Base-by-base conservation (phyloP, 441 rosid genomes). In the Adansonia grandidieri region DNA sequence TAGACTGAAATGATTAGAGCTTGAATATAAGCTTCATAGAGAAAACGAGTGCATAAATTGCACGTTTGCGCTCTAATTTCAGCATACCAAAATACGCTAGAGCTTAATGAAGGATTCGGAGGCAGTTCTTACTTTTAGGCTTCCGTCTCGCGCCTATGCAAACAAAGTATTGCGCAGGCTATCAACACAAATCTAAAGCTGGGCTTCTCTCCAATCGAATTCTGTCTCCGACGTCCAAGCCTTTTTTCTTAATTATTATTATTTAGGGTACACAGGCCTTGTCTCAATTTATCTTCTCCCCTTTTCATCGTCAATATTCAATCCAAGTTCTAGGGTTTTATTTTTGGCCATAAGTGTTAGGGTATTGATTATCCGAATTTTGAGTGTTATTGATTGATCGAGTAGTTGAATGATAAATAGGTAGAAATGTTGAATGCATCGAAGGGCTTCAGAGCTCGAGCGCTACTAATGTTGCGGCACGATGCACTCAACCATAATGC, bases 381-480 rank as follows among this genome's bases (percentile, higher is more conserved):
- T 19, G 54, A 57, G 66, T 57, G 58, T 22, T 57, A 20, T 57
- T 24, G 54, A 73, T 40, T 58, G 40, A 42, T 73, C 66, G 76
- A 15, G 47, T 71, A 28, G 9, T 51, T 53, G 61, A 71, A 71
- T 71, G 11, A 57, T 20, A 45, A 72, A 13, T 22, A 32, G 32
- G 22, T 71, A 6, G 58, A 62, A 47, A 74, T 74, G 82, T 57
- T 56, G 73, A 61, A 76, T 64, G 75, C 84, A 5, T 78, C 78
- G 32, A 78, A 78, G 45, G 73, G 76, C 60, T 73, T 82, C 28
- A 75, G 79, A 64, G 83, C 77, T 67, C 76, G 80, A 50, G 65
- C 24, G 56, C 78, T 77, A 13, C 15, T 56, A 73, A 68, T 32
- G 74, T 51, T 73, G 66, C 74, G 66, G 24, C 50, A 24, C 62